Conservation (phyloP, 164 flowering plant species). For the Piper longum region DNA sequence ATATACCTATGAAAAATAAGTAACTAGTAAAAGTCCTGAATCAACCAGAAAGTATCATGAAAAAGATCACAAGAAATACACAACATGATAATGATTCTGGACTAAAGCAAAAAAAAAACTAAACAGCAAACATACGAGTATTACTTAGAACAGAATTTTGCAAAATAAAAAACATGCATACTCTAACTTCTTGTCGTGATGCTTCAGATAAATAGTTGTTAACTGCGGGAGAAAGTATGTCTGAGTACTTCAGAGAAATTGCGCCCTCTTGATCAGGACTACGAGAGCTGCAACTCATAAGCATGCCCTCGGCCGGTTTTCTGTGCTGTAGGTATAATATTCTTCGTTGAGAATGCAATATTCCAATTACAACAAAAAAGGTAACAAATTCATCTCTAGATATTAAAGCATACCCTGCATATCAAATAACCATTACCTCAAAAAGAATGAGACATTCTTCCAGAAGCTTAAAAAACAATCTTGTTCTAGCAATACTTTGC, state of each 20-base stretch:
- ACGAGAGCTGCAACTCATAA: slow-evolving; percentile 75
- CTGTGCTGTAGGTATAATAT: slow-evolving; percentile 44
- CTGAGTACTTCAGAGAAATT: slow-evolving; percentile 74
- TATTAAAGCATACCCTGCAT: not conserved
- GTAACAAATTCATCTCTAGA: not conserved
- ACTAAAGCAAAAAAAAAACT: too few species aligned
- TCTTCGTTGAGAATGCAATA: too few species aligned
- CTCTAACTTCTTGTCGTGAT: slow-evolving; percentile 89
- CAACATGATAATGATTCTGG: too few species aligned
- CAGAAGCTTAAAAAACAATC: slow-evolving; percentile 92
- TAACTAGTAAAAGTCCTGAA: too few species aligned
- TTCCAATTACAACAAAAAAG: not conserved
- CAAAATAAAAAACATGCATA: slow-evolving; percentile 16
- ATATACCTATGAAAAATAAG: too few species aligned
- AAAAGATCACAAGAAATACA: too few species aligned
- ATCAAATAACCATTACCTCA: slow-evolving; percentile 41
- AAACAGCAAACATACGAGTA: too few species aligned
- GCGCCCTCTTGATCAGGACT: slow-evolving; percentile 71
- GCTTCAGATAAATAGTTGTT: slow-evolving; percentile 90
- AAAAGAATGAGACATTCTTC: slow-evolving; percentile 84
- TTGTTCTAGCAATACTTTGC: slow-evolving; percentile 91
- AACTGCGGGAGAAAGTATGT: slow-evolving; percentile 93
- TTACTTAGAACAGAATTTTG: not conserved
- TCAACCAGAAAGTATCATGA: too few species aligned
- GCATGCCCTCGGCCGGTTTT: slow-evolving; percentile 74